These are phyloP conservation scores for Didymosphaeria variabile DNA, from an alignment of 2,329 filamentous ascomycete genomes.

Conservation along the genomic window DNA sequence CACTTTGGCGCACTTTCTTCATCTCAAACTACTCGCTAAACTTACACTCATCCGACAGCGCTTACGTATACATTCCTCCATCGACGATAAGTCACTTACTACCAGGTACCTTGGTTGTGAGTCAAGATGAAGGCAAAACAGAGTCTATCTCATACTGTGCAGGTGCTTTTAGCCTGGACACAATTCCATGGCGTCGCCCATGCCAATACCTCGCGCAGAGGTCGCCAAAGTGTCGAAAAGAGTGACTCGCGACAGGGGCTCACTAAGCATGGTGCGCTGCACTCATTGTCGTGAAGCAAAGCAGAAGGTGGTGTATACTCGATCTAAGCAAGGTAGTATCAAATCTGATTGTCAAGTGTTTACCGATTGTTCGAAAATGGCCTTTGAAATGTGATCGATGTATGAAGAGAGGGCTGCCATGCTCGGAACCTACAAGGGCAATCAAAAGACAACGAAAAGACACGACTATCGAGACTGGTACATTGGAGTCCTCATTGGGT, in stretches of 20 bases:
- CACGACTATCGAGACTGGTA: background rate
- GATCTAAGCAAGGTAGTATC: background rate
- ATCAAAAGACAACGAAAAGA: background rate
- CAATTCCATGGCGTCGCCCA: background rate
- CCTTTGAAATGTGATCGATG: slow-evolving; percentile 11
- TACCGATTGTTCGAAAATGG: slow-evolving; percentile 1
- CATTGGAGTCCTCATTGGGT: background rate
- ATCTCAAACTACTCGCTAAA: background rate
- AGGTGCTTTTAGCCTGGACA: background rate
- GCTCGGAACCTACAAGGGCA: slow-evolving; percentile 1
- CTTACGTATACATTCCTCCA: too few relatives aligned
- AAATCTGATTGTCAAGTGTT: background rate
- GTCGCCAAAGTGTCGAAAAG: background rate
- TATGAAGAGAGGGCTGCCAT: background rate
- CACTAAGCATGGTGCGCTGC: slow-evolving; percentile 11
- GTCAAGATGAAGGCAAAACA: too few relatives aligned
- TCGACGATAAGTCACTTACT: too few relatives aligned
- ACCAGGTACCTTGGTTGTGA: too few relatives aligned
- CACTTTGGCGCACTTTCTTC: background rate
- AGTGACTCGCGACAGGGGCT: slow-evolving; percentile 11
- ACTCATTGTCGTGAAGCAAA: slow-evolving; percentile 10
- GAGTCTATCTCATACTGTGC: background rate
- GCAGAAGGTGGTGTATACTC: slow-evolving; percentile 4
- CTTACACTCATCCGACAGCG: background rate
- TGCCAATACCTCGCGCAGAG: background rate